A percentile compares a stretch with the other conserved stretches of the same genome.
Evolutionary conservation across 805 yeast genomes (phyloP).

Genomic region (Saccharomycopsis selenospora): DNA sequence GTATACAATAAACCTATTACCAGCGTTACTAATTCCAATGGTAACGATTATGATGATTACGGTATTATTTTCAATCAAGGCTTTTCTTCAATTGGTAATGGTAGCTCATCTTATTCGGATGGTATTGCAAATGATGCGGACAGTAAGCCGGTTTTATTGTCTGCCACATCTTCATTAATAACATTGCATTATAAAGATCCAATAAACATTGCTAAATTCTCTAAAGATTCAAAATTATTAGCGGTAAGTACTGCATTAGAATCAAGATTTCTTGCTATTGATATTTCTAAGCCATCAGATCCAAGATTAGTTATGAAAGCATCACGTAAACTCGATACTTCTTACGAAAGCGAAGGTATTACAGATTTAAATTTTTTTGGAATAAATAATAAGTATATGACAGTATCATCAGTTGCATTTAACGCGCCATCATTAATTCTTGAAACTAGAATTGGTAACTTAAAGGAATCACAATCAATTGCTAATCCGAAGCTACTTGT

Average conservation of each 20-base stretch:
- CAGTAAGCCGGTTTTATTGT: neutral
- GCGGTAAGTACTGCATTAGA: conserved; percentile 50
- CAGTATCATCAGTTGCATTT: conserved; percentile 51
- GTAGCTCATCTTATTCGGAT: neutral
- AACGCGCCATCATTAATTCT: conserved; percentile 59
- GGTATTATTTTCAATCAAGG: neutral
- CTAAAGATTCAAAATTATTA: conserved; percentile 48
- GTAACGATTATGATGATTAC: neutral
- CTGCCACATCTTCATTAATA: conserved; percentile 38
- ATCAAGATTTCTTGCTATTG: conserved; percentile 67
- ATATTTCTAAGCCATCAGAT: conserved; percentile 51
- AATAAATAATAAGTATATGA: conserved; percentile 46
- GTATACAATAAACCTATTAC: neutral
- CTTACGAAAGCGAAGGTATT: conserved; percentile 78
- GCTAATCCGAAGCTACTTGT: conserved; percentile 49
- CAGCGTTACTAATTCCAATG: neutral
- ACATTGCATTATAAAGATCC: conserved; percentile 84
- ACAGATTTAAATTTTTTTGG: conserved; percentile 72
- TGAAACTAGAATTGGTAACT: conserved; percentile 49
- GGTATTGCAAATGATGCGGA: neutral
- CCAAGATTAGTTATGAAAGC: conserved; percentile 65
- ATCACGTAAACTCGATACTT: conserved; percentile 50
- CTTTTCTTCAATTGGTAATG: neutral
- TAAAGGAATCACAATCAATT: conserved; percentile 32
- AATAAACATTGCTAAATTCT: conserved; percentile 62